phyloP scores from a whole-genome alignment of 1,139 yeast species.

The Blastobotrys illinoisensis region DNA sequence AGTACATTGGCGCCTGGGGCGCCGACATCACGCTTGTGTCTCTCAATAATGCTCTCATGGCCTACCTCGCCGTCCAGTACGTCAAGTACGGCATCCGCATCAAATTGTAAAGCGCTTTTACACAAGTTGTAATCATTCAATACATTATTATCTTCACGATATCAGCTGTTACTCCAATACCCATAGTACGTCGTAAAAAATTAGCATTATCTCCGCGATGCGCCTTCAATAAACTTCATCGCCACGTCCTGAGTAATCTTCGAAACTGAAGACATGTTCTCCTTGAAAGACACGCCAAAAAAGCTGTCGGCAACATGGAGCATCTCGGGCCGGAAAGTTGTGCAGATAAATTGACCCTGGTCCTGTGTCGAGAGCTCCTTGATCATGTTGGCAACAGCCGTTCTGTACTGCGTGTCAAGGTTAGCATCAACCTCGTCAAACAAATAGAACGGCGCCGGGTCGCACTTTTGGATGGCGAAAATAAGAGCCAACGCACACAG shows the following conservation, averaged over 20 bases:
- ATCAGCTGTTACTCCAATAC: neutral
- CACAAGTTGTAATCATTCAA: neutral
- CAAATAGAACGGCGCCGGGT: constrained; percentile 94
- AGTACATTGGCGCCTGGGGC: constrained; percentile 18
- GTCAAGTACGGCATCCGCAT: constrained; percentile 21
- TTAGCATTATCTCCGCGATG: constrained; percentile 1
- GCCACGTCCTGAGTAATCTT: constrained; percentile 73
- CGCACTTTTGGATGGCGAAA: constrained; percentile 88
- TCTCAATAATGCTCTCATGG: constrained; percentile 20
- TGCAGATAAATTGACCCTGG: constrained; percentile 75
- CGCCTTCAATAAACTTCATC: constrained; percentile 64
- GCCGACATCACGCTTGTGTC: constrained; percentile 19
- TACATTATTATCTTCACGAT: neutral
- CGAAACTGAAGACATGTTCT: constrained; percentile 74
- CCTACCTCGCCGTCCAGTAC: constrained; percentile 18
- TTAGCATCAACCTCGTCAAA: constrained; percentile 97
- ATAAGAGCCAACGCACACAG: constrained; percentile 90
- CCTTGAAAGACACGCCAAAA: constrained; percentile 80
- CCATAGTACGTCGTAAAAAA: neutral
- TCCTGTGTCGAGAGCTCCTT: constrained; percentile 48
- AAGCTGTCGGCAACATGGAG: constrained; percentile 79
- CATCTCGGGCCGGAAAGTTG: constrained; percentile 94
- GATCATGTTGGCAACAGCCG: constrained; percentile 78
- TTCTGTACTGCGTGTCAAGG: constrained; percentile 85
- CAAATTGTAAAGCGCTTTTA: constrained; percentile 4